phyloP scores from a whole-genome alignment of 768 basidiomycete genomes.

The Tricholoma bakamatsutake region DNA sequence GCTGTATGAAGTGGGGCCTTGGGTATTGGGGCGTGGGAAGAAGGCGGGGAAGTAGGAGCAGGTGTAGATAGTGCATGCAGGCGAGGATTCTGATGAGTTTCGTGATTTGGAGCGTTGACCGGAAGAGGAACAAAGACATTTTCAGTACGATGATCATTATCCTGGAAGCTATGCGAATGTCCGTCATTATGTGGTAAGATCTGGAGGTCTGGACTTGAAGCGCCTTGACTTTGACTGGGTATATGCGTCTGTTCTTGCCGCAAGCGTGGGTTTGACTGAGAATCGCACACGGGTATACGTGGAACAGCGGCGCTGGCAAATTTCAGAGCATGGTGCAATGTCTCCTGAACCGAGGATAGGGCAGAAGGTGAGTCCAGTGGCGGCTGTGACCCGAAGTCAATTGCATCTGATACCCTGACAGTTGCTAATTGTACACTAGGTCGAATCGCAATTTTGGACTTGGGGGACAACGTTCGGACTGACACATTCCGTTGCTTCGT shows the following conservation, averaged over 20 bases:
- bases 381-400: no score
- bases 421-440: neutral
- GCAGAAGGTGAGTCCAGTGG: neutral
- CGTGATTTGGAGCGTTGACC: neutral
- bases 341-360: no score
- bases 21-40: neutral
- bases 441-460: neutral
- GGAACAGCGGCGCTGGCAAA: neutral
- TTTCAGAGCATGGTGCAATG: neutral
- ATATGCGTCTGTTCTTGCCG: neutral
- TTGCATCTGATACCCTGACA: neutral
- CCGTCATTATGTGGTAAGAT: neutral
- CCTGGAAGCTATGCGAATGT: neutral
- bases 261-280: no score
- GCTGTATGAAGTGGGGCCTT: neutral
- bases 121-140: neutral
- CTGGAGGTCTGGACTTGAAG: neutral
- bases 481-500: neutral
- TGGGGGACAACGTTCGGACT: neutral
- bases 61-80: neutral
- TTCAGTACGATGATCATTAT: neutral
- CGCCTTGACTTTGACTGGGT: neutral
- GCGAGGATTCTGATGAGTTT: neutral
- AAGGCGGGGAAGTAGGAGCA: neutral
- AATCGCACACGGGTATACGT: no score